A percentile compares a stretch with the other conserved stretches of the same genome.
Evolutionary conservation across 2,329 filamentous ascomycete genomes (phyloP).

Genomic region (Berkeleyomyces basicola): DNA sequence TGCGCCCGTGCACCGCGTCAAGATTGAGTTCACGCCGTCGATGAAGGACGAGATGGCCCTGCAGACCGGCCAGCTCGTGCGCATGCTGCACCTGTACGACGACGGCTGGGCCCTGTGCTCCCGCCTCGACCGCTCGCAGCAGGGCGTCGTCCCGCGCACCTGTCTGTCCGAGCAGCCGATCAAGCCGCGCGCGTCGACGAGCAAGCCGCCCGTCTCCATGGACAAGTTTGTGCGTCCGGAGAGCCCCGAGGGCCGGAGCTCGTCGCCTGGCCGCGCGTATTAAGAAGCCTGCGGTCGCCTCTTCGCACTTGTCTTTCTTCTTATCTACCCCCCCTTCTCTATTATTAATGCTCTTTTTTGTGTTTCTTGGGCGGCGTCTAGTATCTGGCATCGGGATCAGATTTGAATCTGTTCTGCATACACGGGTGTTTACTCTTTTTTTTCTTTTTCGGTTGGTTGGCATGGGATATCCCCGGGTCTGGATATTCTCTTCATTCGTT

Average conservation of each 20-base stretch:
- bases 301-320: background rate
- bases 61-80: conserved; percentile 64
- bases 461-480: conserved; percentile 2
- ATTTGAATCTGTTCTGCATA: background rate
- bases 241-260: background rate
- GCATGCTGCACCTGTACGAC: conserved; percentile 88
- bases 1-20: conserved; percentile 69
- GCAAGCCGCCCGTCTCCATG: conserved; percentile 15
- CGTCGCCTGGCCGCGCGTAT: conserved; percentile 8
- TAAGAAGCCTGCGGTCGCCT: background rate
- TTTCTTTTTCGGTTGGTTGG: background rate
- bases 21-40: conserved; percentile 84
- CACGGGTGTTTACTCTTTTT: background rate
- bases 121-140: conserved; percentile 72
- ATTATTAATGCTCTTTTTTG: background rate
- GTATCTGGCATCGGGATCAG: background rate
- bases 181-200: conserved; percentile 53
- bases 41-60: conserved; percentile 85
- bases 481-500: background rate
- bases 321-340: background rate
- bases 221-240: conserved; percentile 3
- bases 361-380: conserved; percentile 2
- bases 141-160: conserved; percentile 85
- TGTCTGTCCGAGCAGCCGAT: conserved; percentile 86
- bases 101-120: conserved; percentile 96